Evolutionary conservation across 1,139 yeast species (phyloP).

Genomic region (Suhomyces bribrorum): DNA sequence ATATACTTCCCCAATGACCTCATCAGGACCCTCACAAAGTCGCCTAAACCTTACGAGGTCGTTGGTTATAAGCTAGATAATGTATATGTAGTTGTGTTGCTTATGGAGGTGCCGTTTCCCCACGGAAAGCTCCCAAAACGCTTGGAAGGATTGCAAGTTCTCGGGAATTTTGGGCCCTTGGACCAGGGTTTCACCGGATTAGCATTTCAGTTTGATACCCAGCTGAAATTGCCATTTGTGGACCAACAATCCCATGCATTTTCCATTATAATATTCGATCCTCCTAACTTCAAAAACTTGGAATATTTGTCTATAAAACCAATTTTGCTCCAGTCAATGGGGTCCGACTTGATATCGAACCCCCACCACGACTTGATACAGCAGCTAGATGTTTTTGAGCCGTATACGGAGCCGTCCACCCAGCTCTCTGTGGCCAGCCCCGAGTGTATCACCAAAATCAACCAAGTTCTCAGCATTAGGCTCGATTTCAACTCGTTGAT

Average conservation of each 20-base stretch:
- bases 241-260: constrained; percentile 11
- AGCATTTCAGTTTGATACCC: constrained; percentile 4
- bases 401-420: constrained; percentile 10
- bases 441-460: constrained; percentile 34
- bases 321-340: constrained; percentile 59
- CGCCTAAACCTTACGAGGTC: constrained; percentile 13
- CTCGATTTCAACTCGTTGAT: background rate
- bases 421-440: constrained; percentile 28
- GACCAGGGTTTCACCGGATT: background rate
- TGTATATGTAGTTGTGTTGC: constrained; percentile 30
- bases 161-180: too few relatives aligned
- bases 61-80: constrained; percentile 32
- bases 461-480: constrained; percentile 27
- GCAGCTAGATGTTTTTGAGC: constrained; percentile 13
- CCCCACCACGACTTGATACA: constrained; percentile 8
- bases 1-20: constrained; percentile 42
- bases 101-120: constrained; percentile 10
- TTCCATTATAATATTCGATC: constrained; percentile 60
- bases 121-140: constrained; percentile 11
- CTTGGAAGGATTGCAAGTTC: constrained; percentile 13
- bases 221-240: constrained; percentile 7
- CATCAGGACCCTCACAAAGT: constrained; percentile 13
- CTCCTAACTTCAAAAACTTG: constrained; percentile 72
- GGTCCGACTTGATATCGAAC: constrained; percentile 14
- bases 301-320: constrained; percentile 82